A percentile compares a stretch with the other conserved stretches of the same genome.
phyloP scores from a whole-genome alignment of 2,329 filamentous ascomycete species.

The Fusarium coffeatum region DNA sequence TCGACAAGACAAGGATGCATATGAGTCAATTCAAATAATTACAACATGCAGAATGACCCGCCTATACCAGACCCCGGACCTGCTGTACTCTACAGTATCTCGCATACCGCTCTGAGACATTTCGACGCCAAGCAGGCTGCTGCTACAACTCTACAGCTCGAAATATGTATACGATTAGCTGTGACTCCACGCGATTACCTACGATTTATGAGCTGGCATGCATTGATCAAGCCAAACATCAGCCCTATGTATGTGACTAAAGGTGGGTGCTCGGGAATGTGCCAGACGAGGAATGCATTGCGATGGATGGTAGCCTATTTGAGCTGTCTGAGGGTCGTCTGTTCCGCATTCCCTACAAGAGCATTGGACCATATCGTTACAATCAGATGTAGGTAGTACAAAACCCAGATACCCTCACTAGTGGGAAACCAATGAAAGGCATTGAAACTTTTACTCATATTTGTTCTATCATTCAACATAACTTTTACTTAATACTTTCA shows the following conservation, averaged over 20 bases:
- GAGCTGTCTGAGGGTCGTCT: neutral
- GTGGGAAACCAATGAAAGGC: neutral
- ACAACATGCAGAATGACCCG: conserved; percentile 6
- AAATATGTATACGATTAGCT: neutral
- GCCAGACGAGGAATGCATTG: conserved; percentile 27
- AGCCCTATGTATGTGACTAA: conserved; percentile 18
- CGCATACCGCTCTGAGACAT: conserved; percentile 17
- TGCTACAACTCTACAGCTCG: neutral
- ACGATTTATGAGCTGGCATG: conserved; percentile 22
- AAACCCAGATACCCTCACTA: neutral
- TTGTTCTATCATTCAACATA: conserved; percentile 21
- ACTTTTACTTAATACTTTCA: conserved; percentile 5
- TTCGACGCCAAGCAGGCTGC: conserved; percentile 32
- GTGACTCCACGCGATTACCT: conserved; percentile 5
- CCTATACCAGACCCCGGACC: neutral
- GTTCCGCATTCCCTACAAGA: neutral
- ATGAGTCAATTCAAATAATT: conserved; percentile 24
- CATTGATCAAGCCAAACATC: conserved; percentile 13
- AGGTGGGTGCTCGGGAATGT: neutral
- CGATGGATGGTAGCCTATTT: conserved; percentile 5
- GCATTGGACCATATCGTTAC: neutral
- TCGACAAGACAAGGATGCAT: neutral
- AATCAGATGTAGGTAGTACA: neutral
- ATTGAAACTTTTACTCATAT: conserved; percentile 1
- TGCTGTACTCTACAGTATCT: neutral